Conservation (phyloP, 1,284 basidiomycete genomes). For the Ganoderma leucocontextum region DNA sequence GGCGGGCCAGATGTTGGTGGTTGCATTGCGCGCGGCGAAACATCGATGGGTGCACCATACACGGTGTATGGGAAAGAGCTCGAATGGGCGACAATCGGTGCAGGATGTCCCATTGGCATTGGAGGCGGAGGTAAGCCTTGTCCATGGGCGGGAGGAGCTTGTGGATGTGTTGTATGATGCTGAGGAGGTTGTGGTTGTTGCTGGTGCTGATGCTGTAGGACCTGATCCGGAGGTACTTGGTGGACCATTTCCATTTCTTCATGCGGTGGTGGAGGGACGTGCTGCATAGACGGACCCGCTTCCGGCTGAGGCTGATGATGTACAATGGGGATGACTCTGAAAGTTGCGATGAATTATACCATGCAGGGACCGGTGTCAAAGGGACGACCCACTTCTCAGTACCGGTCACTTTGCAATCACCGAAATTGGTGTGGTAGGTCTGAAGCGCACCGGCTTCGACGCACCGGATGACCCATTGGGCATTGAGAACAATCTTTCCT, state of each 20-base stretch:
- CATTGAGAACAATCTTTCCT: constrained; percentile 75
- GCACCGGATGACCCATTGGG: constrained; percentile 79
- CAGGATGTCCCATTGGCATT: constrained; percentile 40
- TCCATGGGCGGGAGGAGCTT: constrained; percentile 34
- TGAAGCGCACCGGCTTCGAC: constrained; percentile 70
- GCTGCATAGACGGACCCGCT: constrained; percentile 30
- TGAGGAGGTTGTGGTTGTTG: constrained; percentile 22
- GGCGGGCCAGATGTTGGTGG: constrained; percentile 56
- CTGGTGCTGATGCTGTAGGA: constrained; percentile 26
- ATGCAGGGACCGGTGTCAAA: constrained; percentile 1
- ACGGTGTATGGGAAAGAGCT: constrained; percentile 55
- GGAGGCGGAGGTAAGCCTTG: constrained; percentile 40
- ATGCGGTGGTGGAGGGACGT: constrained; percentile 23
- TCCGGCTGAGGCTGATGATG: constrained; percentile 28
- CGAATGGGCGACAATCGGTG: constrained; percentile 26
- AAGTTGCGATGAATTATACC: constrained; percentile 1
- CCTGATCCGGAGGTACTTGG: constrained; percentile 33
- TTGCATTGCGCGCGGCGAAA: constrained; percentile 53
- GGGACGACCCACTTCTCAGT: constrained; percentile 61
- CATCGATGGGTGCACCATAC: constrained; percentile 53
- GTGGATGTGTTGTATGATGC: constrained; percentile 30
- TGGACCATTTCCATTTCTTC: constrained; percentile 28
- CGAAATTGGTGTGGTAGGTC: constrained; percentile 78
- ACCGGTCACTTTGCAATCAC: constrained; percentile 81
- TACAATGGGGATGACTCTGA: constrained; percentile 31